Conservation (phyloP, 139 green algal genomes). For the Ettlia oleoabundans region DNA sequence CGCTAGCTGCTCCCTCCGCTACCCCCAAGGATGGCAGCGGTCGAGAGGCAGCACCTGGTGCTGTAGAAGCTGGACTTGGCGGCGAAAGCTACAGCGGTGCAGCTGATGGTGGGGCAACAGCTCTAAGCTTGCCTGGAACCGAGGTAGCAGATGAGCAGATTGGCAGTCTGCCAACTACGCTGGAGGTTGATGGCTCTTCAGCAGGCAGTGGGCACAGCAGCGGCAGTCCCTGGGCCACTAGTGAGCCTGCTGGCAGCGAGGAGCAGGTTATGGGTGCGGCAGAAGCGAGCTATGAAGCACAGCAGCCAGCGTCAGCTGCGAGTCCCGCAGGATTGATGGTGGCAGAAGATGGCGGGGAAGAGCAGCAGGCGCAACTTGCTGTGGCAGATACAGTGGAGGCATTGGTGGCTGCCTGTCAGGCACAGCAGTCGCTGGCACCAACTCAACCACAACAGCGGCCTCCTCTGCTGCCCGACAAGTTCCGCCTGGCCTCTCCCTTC, state of each 20-base stretch:
- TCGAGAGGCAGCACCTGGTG: too few relatives aligned
- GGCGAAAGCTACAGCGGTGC: too few relatives aligned
- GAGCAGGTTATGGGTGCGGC: too few relatives aligned
- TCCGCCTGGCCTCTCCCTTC: background rate
- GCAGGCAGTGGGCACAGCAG: background rate
- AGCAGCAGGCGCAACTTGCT: too few relatives aligned
- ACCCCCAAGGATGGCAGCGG: too few relatives aligned
- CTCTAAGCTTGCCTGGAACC: background rate
- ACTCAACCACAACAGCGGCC: background rate
- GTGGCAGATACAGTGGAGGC: background rate
- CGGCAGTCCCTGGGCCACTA: background rate
- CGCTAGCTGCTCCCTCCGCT: too few relatives aligned
- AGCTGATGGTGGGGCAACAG: background rate
- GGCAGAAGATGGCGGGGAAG: too few relatives aligned
- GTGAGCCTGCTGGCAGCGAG: too few relatives aligned
- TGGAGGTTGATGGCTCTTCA: background rate
- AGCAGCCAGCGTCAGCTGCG: too few relatives aligned
- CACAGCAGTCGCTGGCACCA: background rate
- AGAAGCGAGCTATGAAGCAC: too few relatives aligned
- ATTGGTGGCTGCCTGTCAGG: background rate
- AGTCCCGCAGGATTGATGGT: too few relatives aligned
- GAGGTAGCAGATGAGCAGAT: background rate
- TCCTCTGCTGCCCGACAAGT: background rate
- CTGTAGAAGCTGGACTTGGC: too few relatives aligned
- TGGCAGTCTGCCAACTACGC: background rate